Percentiles rank a stretch among this genome's conserved stretches.
Evolutionary conservation across 148 eudicot genomes (phyloP).

Genomic region (Spergularia marina): DNA sequence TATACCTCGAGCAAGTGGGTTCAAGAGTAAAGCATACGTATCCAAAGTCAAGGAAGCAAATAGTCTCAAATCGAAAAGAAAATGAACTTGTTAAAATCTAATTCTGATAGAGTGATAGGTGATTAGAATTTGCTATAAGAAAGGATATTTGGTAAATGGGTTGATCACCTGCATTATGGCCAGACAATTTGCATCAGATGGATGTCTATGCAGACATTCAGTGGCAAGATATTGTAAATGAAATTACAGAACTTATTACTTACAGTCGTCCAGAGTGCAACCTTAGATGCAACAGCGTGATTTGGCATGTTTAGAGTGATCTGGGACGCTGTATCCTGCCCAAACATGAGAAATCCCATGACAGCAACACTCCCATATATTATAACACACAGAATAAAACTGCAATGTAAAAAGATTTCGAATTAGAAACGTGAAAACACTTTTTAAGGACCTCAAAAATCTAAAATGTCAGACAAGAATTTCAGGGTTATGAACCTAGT

Average conservation of each 20-base stretch:
- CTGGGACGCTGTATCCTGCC: constrained; percentile 65
- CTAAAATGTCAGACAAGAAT: neutral
- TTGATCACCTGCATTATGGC: constrained; percentile 53
- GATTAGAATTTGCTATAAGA: neutral
- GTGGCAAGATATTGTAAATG: neutral
- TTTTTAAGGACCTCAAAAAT: neutral
- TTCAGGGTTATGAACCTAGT: constrained; percentile 37
- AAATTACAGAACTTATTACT: constrained; percentile 25
- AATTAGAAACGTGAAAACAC: neutral
- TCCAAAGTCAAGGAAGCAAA: constrained; percentile 31
- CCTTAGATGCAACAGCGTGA: constrained; percentile 47
- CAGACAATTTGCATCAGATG: neutral
- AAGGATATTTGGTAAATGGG: constrained; percentile 80
- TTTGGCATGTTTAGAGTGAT: constrained; percentile 86
- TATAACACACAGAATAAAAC: constrained; percentile 63
- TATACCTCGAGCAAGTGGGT: constrained; percentile 69
- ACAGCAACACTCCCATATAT: constrained; percentile 77
- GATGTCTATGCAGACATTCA: neutral
- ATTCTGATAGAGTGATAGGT: too few relatives aligned
- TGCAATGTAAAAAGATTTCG: constrained; percentile 30
- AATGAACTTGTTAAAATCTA: too few relatives aligned
- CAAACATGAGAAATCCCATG: constrained; percentile 88
- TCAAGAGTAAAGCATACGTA: constrained; percentile 61
- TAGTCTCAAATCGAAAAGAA: neutral
- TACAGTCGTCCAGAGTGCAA: constrained; percentile 89